A percentile compares a stretch with the other conserved stretches of the same genome.
phyloP scores from a whole-genome alignment of 768 basidiomycete genomes.

The Lactarius sp. region DNA sequence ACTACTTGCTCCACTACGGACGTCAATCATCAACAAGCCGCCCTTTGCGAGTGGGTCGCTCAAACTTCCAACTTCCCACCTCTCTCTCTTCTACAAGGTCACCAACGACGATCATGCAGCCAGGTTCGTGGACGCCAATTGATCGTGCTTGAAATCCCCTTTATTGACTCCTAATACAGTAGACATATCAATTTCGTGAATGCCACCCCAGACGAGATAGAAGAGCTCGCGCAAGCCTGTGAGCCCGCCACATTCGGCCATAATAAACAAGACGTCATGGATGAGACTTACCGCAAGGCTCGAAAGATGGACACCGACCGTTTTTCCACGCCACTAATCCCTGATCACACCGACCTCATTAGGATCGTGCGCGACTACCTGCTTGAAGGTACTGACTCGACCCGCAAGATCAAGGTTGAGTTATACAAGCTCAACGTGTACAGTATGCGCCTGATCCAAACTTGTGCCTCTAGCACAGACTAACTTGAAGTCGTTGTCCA shows the following conservation, averaged over 20 bases:
- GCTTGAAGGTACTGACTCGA: constrained; percentile 26
- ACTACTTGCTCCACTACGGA: constrained; percentile 2
- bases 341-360: constrained; percentile 30
- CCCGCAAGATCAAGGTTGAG: constrained; percentile 31
- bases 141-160: no score
- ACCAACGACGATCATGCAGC: background rate
- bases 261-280: constrained; percentile 36
- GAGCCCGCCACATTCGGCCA: constrained; percentile 40
- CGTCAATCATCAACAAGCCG: constrained; percentile 17
- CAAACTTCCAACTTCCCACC: constrained; percentile 15
- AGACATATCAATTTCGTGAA: constrained; percentile 15
- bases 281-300: constrained; percentile 43
- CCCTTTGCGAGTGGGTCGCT: constrained; percentile 22
- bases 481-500: constrained; percentile 11
- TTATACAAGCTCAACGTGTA: constrained; percentile 47
- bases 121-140: background rate
- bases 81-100: constrained; percentile 21
- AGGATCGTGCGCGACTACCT: constrained; percentile 28
- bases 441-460: constrained; percentile 29
- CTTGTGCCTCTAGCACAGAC: background rate
- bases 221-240: constrained; percentile 34
- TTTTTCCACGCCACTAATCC: constrained; percentile 37
- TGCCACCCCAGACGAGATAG: constrained; percentile 21
- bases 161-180: background rate
- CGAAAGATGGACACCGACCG: constrained; percentile 36